These are phyloP conservation scores for Suillus luteus DNA, from an alignment of 768 basidiomycete species.

Conservation along the genomic window DNA sequence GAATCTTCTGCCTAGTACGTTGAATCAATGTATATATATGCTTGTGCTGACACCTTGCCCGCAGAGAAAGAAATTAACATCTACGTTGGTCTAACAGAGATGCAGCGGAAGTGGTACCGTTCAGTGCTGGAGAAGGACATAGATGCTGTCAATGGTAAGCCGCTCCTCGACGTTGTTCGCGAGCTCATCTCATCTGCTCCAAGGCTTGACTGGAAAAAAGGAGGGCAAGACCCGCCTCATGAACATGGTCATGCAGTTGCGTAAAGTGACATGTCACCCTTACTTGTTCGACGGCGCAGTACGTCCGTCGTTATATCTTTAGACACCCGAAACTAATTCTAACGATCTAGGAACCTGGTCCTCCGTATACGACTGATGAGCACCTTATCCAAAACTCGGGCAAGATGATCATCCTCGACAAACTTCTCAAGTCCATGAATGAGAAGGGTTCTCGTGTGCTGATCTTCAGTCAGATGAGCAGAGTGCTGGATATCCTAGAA, in stretches of 20 bases:
- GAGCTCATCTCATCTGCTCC: background rate
- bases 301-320: slow-evolving; percentile 24
- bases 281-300: slow-evolving; percentile 94
- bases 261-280: slow-evolving; percentile 88
- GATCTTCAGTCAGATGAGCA: slow-evolving; percentile 99
- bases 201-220: slow-evolving; percentile 92
- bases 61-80: slow-evolving; percentile 98
- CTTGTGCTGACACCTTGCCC: slow-evolving; percentile 4
- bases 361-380: slow-evolving; percentile 97
- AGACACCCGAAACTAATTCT: background rate
- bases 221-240: slow-evolving; percentile 97
- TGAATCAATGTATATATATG: background rate
- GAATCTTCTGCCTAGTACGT: slow-evolving; percentile 80
- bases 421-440: slow-evolving; percentile 84
- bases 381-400: slow-evolving; percentile 93
- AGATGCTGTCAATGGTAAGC: slow-evolving; percentile 91
- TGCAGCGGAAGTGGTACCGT: slow-evolving; percentile 99
- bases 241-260: slow-evolving; percentile 99
- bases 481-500: slow-evolving; percentile 96
- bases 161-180: background rate
- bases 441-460: slow-evolving; percentile 92
- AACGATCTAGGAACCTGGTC: slow-evolving; percentile 80
- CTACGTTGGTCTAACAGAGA: slow-evolving; percentile 93
- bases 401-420: slow-evolving; percentile 98
- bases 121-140: slow-evolving; percentile 97